Evolutionary conservation across 495 filamentous ascomycete genomes (phyloP).

Genomic region (Penicillium crystallinum): DNA sequence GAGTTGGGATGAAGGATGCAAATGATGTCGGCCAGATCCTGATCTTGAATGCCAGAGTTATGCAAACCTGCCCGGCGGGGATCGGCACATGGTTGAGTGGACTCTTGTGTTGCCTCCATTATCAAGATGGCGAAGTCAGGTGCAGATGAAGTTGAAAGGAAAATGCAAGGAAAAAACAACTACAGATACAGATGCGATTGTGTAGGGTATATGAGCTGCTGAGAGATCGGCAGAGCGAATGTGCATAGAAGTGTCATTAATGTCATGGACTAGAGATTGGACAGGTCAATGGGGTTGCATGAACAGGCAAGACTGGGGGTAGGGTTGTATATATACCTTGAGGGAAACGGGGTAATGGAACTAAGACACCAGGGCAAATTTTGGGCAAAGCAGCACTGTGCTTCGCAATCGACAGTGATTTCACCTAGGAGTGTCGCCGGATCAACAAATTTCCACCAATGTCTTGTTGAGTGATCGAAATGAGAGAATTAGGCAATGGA

Average conservation of each 20-base stretch:
- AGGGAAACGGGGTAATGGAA: neutral
- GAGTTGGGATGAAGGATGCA: slow-evolving; percentile 83
- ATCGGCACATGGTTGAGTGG: slow-evolving; percentile 78
- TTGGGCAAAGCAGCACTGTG: neutral
- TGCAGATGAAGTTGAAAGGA: slow-evolving; percentile 10
- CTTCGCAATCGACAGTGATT: neutral
- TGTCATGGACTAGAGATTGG: slow-evolving; percentile 6
- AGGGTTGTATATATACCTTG: slow-evolving; percentile 1
- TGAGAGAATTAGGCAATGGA: neutral
- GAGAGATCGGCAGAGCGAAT: slow-evolving; percentile 8
- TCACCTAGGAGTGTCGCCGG: slow-evolving; percentile 4
- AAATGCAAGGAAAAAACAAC: slow-evolving; percentile 7
- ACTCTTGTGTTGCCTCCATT: slow-evolving; percentile 57
- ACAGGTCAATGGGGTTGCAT: neutral
- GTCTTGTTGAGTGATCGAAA: neutral
- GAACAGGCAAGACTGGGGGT: neutral
- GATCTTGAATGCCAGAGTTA: slow-evolving; percentile 69
- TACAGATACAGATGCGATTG: slow-evolving; percentile 16
- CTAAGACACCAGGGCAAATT: slow-evolving; percentile 9
- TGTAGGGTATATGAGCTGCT: slow-evolving; percentile 22
- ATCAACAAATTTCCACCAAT: neutral
- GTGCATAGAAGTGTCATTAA: slow-evolving; percentile 21
- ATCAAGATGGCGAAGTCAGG: slow-evolving; percentile 7
- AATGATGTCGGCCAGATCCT: slow-evolving; percentile 81
- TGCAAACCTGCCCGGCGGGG: slow-evolving; percentile 70